Conservation (phyloP, 768 basidiomycete species). For the Suillus fuscotomentosus region DNA sequence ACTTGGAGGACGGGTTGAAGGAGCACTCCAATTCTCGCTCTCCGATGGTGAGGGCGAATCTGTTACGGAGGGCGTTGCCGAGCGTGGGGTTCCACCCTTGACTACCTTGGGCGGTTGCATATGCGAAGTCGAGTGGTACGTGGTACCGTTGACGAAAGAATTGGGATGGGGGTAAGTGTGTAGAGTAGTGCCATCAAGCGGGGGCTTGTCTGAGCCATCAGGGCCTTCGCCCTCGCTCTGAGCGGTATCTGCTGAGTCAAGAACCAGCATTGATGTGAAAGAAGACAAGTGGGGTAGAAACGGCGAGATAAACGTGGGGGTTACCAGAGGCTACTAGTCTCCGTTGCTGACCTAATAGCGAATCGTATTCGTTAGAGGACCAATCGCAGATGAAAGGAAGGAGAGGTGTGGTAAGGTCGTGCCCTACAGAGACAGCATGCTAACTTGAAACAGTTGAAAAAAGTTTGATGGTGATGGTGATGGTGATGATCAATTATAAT, state of each 20-base stretch:
- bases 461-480: constrained; percentile 3
- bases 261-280: constrained; percentile 38
- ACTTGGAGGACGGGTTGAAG: constrained; percentile 61
- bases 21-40: constrained; percentile 58
- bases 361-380: neutral
- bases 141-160: constrained; percentile 14
- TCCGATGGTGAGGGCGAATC: constrained; percentile 57
- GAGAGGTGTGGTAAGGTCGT: constrained; percentile 8
- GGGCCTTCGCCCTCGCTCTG: constrained; percentile 55
- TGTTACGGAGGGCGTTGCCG: constrained; percentile 37
- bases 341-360: constrained; percentile 1
- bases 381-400: constrained; percentile 10
- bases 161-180: constrained; percentile 10
- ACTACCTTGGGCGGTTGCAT: constrained; percentile 16
- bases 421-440: constrained; percentile 39
- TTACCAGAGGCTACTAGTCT: neutral
- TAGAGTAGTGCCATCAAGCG: constrained; percentile 32
- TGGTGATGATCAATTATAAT: neutral
- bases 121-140: constrained; percentile 15
- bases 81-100: constrained; percentile 22
- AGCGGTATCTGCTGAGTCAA: constrained; percentile 48
- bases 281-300: constrained; percentile 16
- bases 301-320: constrained; percentile 12
- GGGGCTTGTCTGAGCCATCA: constrained; percentile 62
- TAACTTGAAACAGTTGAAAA: constrained; percentile 25